Evolutionary conservation across 495 filamentous ascomycete species (phyloP).

Genomic region (Annulohypoxylon maeteangense): DNA sequence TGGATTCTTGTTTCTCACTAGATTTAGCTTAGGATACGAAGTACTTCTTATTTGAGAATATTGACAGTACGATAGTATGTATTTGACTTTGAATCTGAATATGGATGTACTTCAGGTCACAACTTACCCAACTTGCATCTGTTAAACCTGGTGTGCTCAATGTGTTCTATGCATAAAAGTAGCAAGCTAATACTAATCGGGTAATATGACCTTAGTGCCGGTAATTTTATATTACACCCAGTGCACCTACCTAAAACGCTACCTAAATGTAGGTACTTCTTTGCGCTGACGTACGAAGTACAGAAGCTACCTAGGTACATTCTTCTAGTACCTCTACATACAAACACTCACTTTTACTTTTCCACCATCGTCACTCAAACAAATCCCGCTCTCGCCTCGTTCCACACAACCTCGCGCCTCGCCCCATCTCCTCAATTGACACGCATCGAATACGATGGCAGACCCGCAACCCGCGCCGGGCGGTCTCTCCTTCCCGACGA

Average conservation of each 20-base stretch:
- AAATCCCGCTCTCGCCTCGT: neutral
- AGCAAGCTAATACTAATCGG: neutral
- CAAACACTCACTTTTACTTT: constrained; percentile 1
- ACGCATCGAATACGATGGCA: constrained; percentile 29
- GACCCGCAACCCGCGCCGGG: constrained; percentile 33
- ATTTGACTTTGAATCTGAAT: neutral
- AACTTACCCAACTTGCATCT: neutral
- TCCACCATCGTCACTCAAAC: neutral
- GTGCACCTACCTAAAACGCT: neutral
- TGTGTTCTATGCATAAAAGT: neutral
- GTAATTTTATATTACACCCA: neutral
- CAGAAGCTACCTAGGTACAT: constrained; percentile 21
- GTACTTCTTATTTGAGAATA: neutral
- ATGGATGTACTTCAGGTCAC: neutral
- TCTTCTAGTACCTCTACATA: neutral
- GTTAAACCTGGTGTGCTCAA: neutral
- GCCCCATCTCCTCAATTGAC: neutral
- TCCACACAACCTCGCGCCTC: neutral
- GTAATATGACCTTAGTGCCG: neutral
- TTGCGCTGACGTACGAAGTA: neutral
- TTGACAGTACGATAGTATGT: neutral
- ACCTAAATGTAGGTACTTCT: neutral
- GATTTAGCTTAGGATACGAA: neutral
- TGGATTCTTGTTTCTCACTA: neutral
- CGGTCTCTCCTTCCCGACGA: constrained; percentile 72